These are phyloP conservation scores for Talaromyces pinophilus DNA, from an alignment of 2,329 filamentous ascomycete species.

Conservation along the genomic window DNA sequence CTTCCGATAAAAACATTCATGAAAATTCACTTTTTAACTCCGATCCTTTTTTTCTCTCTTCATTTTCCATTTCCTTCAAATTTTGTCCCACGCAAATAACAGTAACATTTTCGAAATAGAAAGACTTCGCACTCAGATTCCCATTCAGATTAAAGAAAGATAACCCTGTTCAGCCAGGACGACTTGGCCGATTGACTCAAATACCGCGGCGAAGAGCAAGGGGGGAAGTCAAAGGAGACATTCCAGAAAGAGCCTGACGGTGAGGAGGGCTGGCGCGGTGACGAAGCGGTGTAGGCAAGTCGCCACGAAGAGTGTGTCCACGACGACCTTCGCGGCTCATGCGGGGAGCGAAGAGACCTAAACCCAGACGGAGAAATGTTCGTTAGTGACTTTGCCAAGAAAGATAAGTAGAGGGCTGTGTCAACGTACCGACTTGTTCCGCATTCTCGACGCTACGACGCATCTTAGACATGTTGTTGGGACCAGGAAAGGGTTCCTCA, in stretches of 20 bases:
- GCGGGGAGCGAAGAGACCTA: conserved; percentile 78
- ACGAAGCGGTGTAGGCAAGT: conserved; percentile 11
- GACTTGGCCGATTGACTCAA: not conserved
- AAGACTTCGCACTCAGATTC: conserved; percentile 1
- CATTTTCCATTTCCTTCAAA: not conserved
- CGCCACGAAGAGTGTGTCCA: conserved; percentile 9
- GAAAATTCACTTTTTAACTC: not conserved
- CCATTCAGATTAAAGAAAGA: not conserved
- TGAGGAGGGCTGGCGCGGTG: conserved; percentile 12
- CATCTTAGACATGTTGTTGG: conserved; percentile 85
- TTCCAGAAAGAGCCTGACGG: conserved; percentile 13
- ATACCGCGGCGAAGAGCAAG: conserved; percentile 4
- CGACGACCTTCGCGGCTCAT: conserved; percentile 62
- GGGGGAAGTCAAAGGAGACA: conserved; percentile 16
- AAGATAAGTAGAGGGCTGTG: not conserved
- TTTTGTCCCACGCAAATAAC: not conserved
- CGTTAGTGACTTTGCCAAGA: not conserved
- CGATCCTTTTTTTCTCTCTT: not conserved
- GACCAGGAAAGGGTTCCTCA: conserved; percentile 73
- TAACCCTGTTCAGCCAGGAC: not conserved
- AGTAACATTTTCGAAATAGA: not conserved
- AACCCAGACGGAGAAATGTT: conserved; percentile 19
- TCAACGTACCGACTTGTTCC: conserved; percentile 70
- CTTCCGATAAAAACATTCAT: not conserved
- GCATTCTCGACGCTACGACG: conserved; percentile 85